phyloP scores from a whole-genome alignment of 2,329 filamentous ascomycete genomes.

The Penicillium sp. region DNA sequence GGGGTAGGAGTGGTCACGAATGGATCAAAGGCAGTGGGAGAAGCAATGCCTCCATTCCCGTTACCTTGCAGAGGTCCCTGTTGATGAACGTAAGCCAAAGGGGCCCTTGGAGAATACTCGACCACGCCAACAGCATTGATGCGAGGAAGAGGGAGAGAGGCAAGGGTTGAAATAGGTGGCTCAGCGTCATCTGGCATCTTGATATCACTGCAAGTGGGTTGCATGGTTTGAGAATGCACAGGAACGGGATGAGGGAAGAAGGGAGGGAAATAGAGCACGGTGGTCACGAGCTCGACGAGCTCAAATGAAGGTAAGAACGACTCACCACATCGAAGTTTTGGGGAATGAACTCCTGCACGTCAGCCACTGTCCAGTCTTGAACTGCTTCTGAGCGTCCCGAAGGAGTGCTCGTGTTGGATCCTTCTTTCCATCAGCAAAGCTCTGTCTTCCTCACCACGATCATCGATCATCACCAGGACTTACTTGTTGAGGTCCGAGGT shows the following conservation, averaged over 20 bases:
- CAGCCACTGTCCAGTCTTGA: slow-evolving; percentile 48
- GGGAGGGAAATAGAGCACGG: background rate
- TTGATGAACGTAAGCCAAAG: slow-evolving; percentile 16
- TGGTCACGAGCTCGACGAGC: background rate
- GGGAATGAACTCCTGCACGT: slow-evolving; percentile 55
- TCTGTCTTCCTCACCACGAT: background rate
- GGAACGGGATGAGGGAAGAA: background rate
- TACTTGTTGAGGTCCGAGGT: slow-evolving; percentile 46
- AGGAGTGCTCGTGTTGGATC: slow-evolving; percentile 45
- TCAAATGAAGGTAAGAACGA: slow-evolving; percentile 1
- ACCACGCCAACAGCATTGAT: background rate
- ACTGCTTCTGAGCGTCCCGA: slow-evolving; percentile 40
- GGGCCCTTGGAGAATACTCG: background rate
- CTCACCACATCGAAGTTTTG: slow-evolving; percentile 56
- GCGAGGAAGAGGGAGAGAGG: no score
- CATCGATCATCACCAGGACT: slow-evolving; percentile 11
- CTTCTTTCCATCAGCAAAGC: slow-evolving; percentile 32
- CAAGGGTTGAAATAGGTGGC: no score
- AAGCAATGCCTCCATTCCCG: slow-evolving; percentile 55
- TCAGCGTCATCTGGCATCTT: no score
- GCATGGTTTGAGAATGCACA: no score
- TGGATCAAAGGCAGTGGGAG: slow-evolving; percentile 60
- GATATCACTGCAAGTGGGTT: no score
- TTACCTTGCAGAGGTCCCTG: slow-evolving; percentile 43
- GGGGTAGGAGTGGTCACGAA: slow-evolving; percentile 62